phyloP scores from a whole-genome alignment of 2,329 filamentous ascomycete species.

The Westerdykella sp. region DNA sequence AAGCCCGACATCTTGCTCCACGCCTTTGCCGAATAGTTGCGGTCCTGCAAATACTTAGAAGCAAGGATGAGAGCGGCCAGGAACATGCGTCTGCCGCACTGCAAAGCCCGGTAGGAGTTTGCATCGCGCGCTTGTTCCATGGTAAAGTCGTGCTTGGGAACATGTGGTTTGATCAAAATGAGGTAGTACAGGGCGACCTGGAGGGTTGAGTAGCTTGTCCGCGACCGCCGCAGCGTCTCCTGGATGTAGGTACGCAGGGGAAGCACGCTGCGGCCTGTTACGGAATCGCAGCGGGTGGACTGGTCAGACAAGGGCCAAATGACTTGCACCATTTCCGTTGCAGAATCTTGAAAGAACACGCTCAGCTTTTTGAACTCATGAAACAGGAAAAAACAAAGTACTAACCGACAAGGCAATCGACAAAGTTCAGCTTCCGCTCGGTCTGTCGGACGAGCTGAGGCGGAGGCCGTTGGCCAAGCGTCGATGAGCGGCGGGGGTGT shows the following conservation, averaged over 20 bases:
- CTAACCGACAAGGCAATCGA: slow-evolving; percentile 97
- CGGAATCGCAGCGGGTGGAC: slow-evolving; percentile 63
- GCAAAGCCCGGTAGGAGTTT: slow-evolving; percentile 69
- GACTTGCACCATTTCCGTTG: slow-evolving; percentile 91
- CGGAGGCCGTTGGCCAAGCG: slow-evolving; percentile 55
- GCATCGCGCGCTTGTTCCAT: slow-evolving; percentile 75
- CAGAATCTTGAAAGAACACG: slow-evolving; percentile 64
- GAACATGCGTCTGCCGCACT: slow-evolving; percentile 97
- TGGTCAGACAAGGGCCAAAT: slow-evolving; percentile 92
- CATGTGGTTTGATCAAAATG: slow-evolving; percentile 84
- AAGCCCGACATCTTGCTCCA: slow-evolving; percentile 99
- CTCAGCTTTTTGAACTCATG: slow-evolving; percentile 24
- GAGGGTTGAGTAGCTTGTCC: slow-evolving; percentile 94
- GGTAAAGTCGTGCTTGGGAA: slow-evolving; percentile 77
- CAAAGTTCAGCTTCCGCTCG: slow-evolving; percentile 90
- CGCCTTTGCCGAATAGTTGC: slow-evolving; percentile 93
- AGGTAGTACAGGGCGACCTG: slow-evolving; percentile 97
- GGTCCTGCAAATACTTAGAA: slow-evolving; percentile 95
- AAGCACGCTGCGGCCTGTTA: slow-evolving; percentile 66
- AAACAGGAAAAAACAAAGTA: slow-evolving; percentile 32
- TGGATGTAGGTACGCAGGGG: slow-evolving; percentile 94
- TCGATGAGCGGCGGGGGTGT: slow-evolving; percentile 53
- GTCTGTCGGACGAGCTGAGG: slow-evolving; percentile 77
- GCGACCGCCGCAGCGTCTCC: slow-evolving; percentile 88
- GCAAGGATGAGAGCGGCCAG: slow-evolving; percentile 88